Evolutionary conservation across 1,139 yeast species (phyloP), one percentile per base, ranked within the genome.

Genomic region (Yamadazyma dushanensis): DNA sequence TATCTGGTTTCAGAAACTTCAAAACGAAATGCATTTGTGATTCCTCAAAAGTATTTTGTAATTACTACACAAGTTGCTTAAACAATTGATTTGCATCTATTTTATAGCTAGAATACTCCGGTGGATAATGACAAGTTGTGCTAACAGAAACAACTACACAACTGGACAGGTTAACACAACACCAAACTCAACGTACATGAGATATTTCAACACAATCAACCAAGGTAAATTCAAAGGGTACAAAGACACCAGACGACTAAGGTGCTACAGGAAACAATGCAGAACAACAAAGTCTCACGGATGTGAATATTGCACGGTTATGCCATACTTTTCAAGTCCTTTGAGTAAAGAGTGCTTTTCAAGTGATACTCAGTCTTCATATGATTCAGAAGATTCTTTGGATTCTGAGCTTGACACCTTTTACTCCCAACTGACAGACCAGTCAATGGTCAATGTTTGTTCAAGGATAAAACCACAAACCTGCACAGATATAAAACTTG

Each of bases 291-390:
- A 19, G 20, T 32, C 25, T 19, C 14, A 38, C 16, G 8, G 15
- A 5, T 59, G 65, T 41, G 36, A 36, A 15, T 50, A 55, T 38
- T 59, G 65, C 43, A 43, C 42, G 18, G 32, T 46, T 37, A 32
- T 56, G 9, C 60, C 64, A 1, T 52, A 56, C 37, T 46, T 56
- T 22, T 41, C 54, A 11, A 55, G 59, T 20, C 57, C 61, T 5
- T 46, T 59, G 32, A 39, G 51, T 27, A 16, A 34, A 7, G 32
- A 18, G 15, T 25, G 27, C 16, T 14, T 9, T 11, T n/a, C 9
- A 21, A 21, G 5, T 6, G n/a, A 5, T 13, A 4, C 17, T 8
- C 5, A n/a, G n/a, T 14, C 10, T 11, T 13, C 18, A 5, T 25
- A 8, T 5, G n/a, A 15, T 11, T 15, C 27, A 15, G 18, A 5